These are phyloP conservation scores for Pseudopyricularia cyperi DNA, from an alignment of 2,329 filamentous ascomycete species.

Conservation along the genomic window DNA sequence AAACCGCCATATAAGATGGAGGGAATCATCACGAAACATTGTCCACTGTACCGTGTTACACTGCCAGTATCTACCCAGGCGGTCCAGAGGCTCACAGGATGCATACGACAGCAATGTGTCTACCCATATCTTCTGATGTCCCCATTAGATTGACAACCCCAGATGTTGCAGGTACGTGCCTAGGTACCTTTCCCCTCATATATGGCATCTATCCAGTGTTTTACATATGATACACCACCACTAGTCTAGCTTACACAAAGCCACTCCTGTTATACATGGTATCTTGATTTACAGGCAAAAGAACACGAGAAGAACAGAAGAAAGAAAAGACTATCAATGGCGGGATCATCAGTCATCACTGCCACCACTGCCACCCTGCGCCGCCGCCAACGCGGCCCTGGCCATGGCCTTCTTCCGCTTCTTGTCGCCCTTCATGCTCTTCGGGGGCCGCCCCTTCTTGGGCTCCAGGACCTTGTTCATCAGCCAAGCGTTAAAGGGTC, in stretches of 20 bases:
- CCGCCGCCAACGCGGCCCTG: neutral
- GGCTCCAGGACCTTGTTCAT: conserved; percentile 37
- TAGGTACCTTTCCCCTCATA: too few species aligned
- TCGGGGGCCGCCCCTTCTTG: conserved; percentile 5
- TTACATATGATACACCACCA: neutral
- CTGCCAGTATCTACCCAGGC: too few species aligned
- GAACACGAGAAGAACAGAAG: neutral
- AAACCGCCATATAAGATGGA: too few species aligned
- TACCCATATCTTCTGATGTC: too few species aligned
- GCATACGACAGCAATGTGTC: too few species aligned
- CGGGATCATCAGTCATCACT: neutral
- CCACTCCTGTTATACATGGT: neutral
- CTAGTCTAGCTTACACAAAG: neutral
- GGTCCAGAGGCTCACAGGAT: too few species aligned
- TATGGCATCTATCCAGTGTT: neutral
- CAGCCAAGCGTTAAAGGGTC: conserved; percentile 60
- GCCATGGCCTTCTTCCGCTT: conserved; percentile 7
- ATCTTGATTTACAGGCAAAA: neutral
- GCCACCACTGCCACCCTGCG: neutral
- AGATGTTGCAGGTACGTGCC: too few species aligned
- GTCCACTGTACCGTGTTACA: too few species aligned
- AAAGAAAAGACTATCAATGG: neutral
- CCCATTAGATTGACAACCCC: too few species aligned
- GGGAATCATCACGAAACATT: too few species aligned
- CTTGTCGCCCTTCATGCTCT: conserved; percentile 12